These are phyloP conservation scores for Agaricus subrufescens DNA, from an alignment of 768 basidiomycete genomes.

Conservation along the genomic window DNA sequence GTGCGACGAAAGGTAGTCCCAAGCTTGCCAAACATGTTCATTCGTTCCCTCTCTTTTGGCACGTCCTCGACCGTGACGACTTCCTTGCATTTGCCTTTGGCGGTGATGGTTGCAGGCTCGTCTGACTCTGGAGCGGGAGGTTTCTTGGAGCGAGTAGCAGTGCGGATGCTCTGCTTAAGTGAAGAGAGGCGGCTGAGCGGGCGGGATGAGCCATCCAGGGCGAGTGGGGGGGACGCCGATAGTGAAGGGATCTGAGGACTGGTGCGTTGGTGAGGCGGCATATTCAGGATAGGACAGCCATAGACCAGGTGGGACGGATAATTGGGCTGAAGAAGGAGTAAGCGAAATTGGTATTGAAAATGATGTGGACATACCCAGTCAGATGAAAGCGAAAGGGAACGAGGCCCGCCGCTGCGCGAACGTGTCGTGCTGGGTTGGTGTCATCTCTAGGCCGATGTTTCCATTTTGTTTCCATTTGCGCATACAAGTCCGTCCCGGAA, in stretches of 20 bases:
- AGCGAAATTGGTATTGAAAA: neutral
- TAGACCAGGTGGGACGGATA: neutral
- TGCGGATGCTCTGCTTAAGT: constrained; percentile 61
- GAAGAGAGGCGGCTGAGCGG: constrained; percentile 63
- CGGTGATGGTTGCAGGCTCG: constrained; percentile 40
- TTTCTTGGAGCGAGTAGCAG: constrained; percentile 57
- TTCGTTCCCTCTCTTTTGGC: constrained; percentile 20
- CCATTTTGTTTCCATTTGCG: neutral
- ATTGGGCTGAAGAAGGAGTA: neutral
- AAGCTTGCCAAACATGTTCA: constrained; percentile 17
- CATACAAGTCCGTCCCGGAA: constrained; percentile 1
- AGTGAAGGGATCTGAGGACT: constrained; percentile 27
- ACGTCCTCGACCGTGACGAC: constrained; percentile 17
- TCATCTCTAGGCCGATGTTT: neutral
- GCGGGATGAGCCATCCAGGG: constrained; percentile 39
- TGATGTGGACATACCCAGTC: neutral
- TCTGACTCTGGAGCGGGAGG: constrained; percentile 27
- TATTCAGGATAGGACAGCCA: constrained; percentile 34
- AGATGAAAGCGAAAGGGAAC: neutral
- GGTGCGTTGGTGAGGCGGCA: constrained; percentile 37
- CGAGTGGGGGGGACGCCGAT: constrained; percentile 23
- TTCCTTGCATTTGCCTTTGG: constrained; percentile 43
- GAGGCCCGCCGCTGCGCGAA: no score
- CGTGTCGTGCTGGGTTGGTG: neutral
- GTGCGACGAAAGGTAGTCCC: constrained; percentile 20